phyloP scores from a whole-genome alignment of 1,284 basidiomycete species.

The Mycena sp. region DNA sequence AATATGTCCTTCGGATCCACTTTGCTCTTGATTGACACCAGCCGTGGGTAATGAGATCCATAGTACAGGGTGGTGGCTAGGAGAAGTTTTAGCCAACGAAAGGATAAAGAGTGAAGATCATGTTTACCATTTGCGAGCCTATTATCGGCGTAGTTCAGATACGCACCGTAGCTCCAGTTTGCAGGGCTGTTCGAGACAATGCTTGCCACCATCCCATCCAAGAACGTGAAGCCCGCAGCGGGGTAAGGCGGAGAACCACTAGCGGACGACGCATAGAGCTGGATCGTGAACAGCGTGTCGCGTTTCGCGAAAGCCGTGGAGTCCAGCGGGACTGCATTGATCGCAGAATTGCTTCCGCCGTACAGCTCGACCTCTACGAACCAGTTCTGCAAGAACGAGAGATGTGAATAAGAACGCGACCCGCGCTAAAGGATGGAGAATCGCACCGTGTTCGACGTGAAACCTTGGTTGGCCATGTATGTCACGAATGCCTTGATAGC shows the following conservation, averaged over 20 bases:
- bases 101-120: slow-evolving; percentile 23
- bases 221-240: slow-evolving; percentile 42
- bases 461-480: slow-evolving; percentile 46
- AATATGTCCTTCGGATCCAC: slow-evolving; percentile 28
- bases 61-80: slow-evolving; percentile 25
- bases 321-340: slow-evolving; percentile 45
- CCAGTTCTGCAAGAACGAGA: slow-evolving; percentile 43
- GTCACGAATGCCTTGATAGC: slow-evolving; percentile 44
- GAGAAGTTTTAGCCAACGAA: background rate
- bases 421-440: slow-evolving; percentile 18
- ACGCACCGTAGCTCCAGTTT: slow-evolving; percentile 53
- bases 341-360: slow-evolving; percentile 51
- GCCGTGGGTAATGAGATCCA: slow-evolving; percentile 21
- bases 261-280: slow-evolving; percentile 50
- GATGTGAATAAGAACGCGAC: background rate
- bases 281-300: slow-evolving; percentile 50
- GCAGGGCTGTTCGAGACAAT: slow-evolving; percentile 25
- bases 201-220: slow-evolving; percentile 41
- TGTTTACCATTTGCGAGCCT: slow-evolving; percentile 45
- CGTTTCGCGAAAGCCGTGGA: slow-evolving; percentile 52
- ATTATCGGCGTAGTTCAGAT: slow-evolving; percentile 49
- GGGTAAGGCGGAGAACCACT: slow-evolving; percentile 47
- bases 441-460: slow-evolving; percentile 40
- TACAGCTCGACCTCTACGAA: slow-evolving; percentile 54
- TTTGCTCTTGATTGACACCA: slow-evolving; percentile 19